Conservation (phyloP, 192 early-diverging fungal species). For the Rhizoclosmatium sp. region DNA sequence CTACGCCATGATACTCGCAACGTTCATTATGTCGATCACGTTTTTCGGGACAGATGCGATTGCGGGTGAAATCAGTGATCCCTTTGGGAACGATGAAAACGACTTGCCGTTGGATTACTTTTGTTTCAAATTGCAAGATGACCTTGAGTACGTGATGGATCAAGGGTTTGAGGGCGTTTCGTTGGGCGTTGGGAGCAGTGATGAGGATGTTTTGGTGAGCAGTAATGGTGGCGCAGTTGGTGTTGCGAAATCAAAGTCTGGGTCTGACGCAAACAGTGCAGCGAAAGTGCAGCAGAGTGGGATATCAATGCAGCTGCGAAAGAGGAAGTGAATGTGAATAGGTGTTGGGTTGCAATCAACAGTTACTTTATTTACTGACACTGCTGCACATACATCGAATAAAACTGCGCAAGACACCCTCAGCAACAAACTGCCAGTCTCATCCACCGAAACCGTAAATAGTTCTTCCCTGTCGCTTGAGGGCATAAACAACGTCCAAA, state of each 20-base stretch:
- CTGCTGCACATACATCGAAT: too few species aligned
- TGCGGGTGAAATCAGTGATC: constrained; percentile 32
- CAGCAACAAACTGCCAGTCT: not conserved
- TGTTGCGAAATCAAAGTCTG: not conserved
- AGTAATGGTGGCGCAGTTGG: not conserved
- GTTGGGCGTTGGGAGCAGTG: not conserved
- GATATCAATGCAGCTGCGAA: not conserved
- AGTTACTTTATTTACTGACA: too few species aligned
- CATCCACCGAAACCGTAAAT: constrained; percentile 66
- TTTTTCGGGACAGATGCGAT: constrained; percentile 77
- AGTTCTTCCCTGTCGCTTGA: constrained; percentile 94
- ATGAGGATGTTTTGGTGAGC: not conserved
- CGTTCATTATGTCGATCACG: constrained; percentile 67
- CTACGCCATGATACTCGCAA: constrained; percentile 67
- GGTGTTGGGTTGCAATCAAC: too few species aligned
- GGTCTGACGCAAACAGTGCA: not conserved
- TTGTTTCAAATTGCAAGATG: constrained; percentile 26
- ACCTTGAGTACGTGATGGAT: constrained; percentile 37
- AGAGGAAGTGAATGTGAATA: not conserved
- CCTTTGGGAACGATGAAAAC: constrained; percentile 46
- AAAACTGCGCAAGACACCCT: too few species aligned
- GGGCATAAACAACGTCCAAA: constrained; percentile 97
- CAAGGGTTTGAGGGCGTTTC: constrained; percentile 6
- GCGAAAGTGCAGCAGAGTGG: not conserved
- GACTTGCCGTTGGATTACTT: constrained; percentile 39